phyloP scores from a whole-genome alignment of 148 eudicot species.

The Suaeda aralocaspica region DNA sequence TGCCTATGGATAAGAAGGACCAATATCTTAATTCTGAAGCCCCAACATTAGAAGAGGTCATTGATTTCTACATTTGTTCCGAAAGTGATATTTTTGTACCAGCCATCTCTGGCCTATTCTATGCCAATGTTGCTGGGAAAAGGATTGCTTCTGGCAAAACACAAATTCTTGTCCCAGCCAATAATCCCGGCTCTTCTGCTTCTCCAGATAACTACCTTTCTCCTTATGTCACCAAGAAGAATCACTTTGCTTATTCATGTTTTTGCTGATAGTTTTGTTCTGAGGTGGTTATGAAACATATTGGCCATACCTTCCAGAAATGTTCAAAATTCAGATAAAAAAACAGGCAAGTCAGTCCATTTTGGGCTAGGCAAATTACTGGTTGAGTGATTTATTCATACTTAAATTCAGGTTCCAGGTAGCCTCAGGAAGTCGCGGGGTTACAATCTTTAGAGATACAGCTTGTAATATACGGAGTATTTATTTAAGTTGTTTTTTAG shows the following conservation, averaged over 20 bases:
- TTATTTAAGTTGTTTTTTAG: slow-evolving; percentile 18
- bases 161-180: slow-evolving; percentile 78
- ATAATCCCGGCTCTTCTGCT: slow-evolving; percentile 43
- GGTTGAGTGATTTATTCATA: slow-evolving; percentile 21
- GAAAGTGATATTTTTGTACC: slow-evolving; percentile 88
- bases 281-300: not conserved
- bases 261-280: slow-evolving; percentile 48
- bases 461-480: slow-evolving; percentile 25
- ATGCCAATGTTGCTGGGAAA: slow-evolving; percentile 86
- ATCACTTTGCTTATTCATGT: slow-evolving; percentile 90
- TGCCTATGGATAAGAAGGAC: slow-evolving; percentile 73
- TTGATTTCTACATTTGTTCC: slow-evolving; percentile 76
- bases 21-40: slow-evolving; percentile 58
- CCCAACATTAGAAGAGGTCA: slow-evolving; percentile 66
- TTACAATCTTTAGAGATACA: slow-evolving; percentile 19
- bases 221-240: slow-evolving; percentile 66
- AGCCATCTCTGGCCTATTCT: slow-evolving; percentile 86
- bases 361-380: slow-evolving; percentile 9
- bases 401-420: slow-evolving; percentile 19
- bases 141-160: slow-evolving; percentile 81
- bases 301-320: not conserved
- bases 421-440: slow-evolving; percentile 17
- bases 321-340: not conserved
- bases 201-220: slow-evolving; percentile 56
- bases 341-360: slow-evolving; percentile 22